Conservation (phyloP, 805 yeast genomes). For the Candida quercuum region DNA sequence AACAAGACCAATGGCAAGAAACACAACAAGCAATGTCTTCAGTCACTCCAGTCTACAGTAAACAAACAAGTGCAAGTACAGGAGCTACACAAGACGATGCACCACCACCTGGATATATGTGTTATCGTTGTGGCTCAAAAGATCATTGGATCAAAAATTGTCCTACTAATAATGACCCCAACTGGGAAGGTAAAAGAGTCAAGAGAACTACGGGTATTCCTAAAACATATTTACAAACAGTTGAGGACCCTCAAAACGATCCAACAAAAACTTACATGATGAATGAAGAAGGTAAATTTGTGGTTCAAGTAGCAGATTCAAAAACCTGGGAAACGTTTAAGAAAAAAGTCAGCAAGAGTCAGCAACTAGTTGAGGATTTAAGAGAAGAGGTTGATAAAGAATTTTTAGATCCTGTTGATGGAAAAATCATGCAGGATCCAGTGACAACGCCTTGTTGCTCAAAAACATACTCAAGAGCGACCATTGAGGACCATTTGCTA, state of each 20-base stretch:
- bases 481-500: slow-evolving; percentile 61
- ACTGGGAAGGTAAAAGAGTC: slow-evolving; percentile 87
- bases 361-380: slow-evolving; percentile 21
- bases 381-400: slow-evolving; percentile 42
- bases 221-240: slow-evolving; percentile 79
- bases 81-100: slow-evolving; percentile 49
- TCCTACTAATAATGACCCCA: slow-evolving; percentile 90
- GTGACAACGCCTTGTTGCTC: slow-evolving; percentile 81
- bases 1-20: slow-evolving; percentile 91
- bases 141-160: slow-evolving; percentile 96
- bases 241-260: slow-evolving; percentile 72
- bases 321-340: slow-evolving; percentile 88
- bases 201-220: slow-evolving; percentile 98
- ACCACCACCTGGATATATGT: slow-evolving; percentile 94
- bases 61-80: slow-evolving; percentile 25
- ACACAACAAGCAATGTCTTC: slow-evolving; percentile 88
- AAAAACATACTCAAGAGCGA: slow-evolving; percentile 49
- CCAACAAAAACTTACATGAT: slow-evolving; percentile 65
- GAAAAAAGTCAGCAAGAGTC: slow-evolving; percentile 38
- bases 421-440: slow-evolving; percentile 62
- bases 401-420: slow-evolving; percentile 65
- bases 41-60: slow-evolving; percentile 69
- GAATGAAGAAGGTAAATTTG: slow-evolving; percentile 93
- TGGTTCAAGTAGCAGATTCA: slow-evolving; percentile 90
- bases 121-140: slow-evolving; percentile 93